A percentile compares a stretch with the other conserved stretches of the same genome.
Conservation (phyloP, 2,329 filamentous ascomycete species). For the Xylariaceae sp. region DNA sequence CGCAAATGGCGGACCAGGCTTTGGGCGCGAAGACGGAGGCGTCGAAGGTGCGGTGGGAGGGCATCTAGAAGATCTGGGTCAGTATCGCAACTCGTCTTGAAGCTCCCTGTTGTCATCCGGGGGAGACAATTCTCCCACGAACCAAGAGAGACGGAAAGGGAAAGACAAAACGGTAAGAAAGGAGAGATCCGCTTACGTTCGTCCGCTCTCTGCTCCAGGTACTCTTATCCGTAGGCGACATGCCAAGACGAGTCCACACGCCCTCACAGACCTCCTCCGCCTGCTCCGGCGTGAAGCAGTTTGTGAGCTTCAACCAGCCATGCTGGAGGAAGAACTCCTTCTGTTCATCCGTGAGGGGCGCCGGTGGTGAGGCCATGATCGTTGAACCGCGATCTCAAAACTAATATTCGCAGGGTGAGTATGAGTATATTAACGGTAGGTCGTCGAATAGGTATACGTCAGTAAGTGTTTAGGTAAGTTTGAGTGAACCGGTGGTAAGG, state of each 20-base stretch:
- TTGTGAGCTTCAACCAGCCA: conserved; percentile 49
- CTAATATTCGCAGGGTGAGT: not conserved
- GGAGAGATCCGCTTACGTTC: conserved; percentile 39
- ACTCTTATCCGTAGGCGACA: conserved; percentile 56
- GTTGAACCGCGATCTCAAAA: not conserved
- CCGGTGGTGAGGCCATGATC: conserved; percentile 27
- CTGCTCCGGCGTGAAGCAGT: conserved; percentile 39
- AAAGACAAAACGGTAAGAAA: not conserved
- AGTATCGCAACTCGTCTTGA: not conserved
- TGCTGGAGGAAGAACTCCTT: conserved; percentile 47
- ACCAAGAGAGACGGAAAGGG: too few relatives aligned
- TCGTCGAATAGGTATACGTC: too few relatives aligned
- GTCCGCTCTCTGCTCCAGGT: conserved; percentile 60
- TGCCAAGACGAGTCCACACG: conserved; percentile 62
- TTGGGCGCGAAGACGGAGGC: conserved; percentile 55
- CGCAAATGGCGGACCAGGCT: conserved; percentile 61
- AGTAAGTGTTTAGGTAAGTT: not conserved
- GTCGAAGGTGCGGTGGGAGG: conserved; percentile 49
- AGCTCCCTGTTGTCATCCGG: not conserved
- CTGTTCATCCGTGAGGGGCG: conserved; percentile 29
- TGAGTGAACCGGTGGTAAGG: too few relatives aligned
- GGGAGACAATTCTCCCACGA: too few relatives aligned
- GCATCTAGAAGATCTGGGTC: conserved; percentile 38
- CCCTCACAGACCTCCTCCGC: conserved; percentile 34
- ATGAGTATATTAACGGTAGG: too few relatives aligned